phyloP scores from a whole-genome alignment of 2,329 filamentous ascomycete genomes.

The Elsinoe perseae region DNA sequence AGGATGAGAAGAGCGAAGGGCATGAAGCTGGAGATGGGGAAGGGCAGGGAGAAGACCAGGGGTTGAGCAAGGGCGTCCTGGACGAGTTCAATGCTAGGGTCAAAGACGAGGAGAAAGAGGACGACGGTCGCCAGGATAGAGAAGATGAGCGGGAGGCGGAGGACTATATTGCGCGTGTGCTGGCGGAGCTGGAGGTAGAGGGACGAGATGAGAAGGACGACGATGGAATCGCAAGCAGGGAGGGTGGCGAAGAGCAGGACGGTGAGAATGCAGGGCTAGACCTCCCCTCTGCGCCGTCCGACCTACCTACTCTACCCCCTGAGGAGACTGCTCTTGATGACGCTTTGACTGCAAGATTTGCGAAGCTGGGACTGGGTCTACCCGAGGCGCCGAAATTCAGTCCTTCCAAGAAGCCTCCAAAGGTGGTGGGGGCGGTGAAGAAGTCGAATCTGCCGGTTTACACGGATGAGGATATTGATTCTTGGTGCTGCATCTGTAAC shows the following conservation, averaged over 20 bases:
- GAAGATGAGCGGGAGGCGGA: constrained; percentile 36
- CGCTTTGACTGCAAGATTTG: constrained; percentile 39
- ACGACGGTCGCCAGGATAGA: constrained; percentile 23
- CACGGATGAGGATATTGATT: constrained; percentile 63
- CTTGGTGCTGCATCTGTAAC: constrained; percentile 76
- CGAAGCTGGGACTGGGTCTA: constrained; percentile 37
- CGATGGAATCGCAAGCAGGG: constrained; percentile 15
- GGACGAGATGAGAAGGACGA: constrained; percentile 31
- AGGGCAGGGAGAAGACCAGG: neutral
- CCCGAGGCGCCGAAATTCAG: constrained; percentile 41
- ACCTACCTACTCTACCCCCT: constrained; percentile 19
- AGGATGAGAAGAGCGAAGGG: constrained; percentile 7
- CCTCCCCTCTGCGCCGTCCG: constrained; percentile 29
- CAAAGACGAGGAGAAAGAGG: constrained; percentile 10
- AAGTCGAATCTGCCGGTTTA: constrained; percentile 33
- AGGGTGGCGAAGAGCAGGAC: constrained; percentile 7
- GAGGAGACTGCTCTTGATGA: constrained; percentile 33
- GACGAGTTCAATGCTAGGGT: constrained; percentile 7
- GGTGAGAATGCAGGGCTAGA: constrained; percentile 19
- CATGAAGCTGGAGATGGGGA: constrained; percentile 4
- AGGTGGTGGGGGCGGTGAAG: constrained; percentile 20
- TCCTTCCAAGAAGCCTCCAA: constrained; percentile 19
- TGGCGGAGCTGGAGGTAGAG: constrained; percentile 40
- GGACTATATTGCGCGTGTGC: constrained; percentile 39
- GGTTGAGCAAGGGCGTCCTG: neutral